phyloP scores from a whole-genome alignment of 129 eudicot species.

The Escallonia herrerae region DNA sequence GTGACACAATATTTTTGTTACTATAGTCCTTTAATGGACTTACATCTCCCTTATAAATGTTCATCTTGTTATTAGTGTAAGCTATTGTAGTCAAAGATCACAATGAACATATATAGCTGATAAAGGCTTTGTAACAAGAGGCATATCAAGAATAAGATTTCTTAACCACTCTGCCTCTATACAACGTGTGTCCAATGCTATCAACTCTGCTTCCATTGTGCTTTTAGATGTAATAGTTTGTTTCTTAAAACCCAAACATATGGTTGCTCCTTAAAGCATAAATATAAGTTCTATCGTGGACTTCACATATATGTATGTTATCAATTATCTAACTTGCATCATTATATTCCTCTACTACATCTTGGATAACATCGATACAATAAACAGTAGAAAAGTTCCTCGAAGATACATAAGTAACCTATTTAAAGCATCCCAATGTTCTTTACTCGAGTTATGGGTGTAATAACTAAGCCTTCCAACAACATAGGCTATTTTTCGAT shows the following conservation, averaged over 20 bases:
- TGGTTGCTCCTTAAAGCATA: not conserved
- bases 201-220: not conserved
- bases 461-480: not conserved
- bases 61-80: not conserved
- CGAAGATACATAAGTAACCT: not conserved
- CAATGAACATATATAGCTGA: no score
- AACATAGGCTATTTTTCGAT: not conserved
- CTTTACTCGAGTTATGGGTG: not conserved
- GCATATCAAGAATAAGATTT: not conserved
- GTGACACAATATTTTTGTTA: not conserved
- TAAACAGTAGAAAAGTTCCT: not conserved
- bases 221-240: not conserved
- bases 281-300: not conserved
- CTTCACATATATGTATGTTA: not conserved
- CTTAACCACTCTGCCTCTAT: not conserved
- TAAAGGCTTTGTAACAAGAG: not conserved
- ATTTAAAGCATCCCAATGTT: not conserved
- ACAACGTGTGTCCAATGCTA: not conserved
- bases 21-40: not conserved
- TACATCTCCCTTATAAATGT: not conserved
- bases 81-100: not conserved
- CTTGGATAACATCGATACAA: no score
- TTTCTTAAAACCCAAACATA: not conserved
- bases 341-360: no score
- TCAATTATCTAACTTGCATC: not conserved